Base-by-base conservation (phyloP, 345 rosid genomes). In the Pugionium cornutum region DNA sequence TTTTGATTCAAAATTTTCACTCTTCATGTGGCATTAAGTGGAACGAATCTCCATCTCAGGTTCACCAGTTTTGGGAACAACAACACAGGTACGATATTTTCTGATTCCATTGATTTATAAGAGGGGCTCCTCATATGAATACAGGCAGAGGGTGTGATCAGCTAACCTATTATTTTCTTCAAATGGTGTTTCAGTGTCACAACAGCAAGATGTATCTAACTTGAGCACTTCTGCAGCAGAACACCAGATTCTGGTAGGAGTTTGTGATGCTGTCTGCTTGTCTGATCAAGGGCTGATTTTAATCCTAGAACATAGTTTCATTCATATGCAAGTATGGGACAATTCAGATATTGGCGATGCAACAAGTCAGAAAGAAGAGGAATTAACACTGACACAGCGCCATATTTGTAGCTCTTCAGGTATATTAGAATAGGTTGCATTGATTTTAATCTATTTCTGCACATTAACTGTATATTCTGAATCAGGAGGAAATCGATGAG, bases 341-440 rank as follows among this genome's bases (percentile, higher is more conserved):
- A 60, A 34, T 51, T 67, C 81, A 94, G 96, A 68, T 88, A 73
- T 80, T 94, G 77, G 99, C 99, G 33, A 88, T 95, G 81, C 99
- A 94, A 77, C 99, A 94, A 80, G 99, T 49, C 99, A 89, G 64
- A 85, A 97, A 78, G 99, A 94, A 84, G 99, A 94, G 82, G 95
- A 94, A 76, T 75, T 94, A 60, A 92, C 95, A 53, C 97, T 89
- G 75, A 83, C 97, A 7, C 99, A 94, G 80, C 84, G 99, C 58
- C 99, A 89, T 73, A 94, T 94, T 72, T 82, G 18, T 94, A 76
- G 99, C 96, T 68, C 95, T 94, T 74, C 99, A 94, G 78, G 98
- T 89, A 73, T 72, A 82, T 48, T 35, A 42, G 37, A 39, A 55
- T 18, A 18, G 18, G 18, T 18, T 18, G 18, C 18, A 18, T 25